A percentile compares a stretch with the other conserved stretches of the same genome.
These are phyloP conservation scores for Curvularia sp. DNA, from an alignment of 2,329 filamentous ascomycete species.

Conservation along the genomic window DNA sequence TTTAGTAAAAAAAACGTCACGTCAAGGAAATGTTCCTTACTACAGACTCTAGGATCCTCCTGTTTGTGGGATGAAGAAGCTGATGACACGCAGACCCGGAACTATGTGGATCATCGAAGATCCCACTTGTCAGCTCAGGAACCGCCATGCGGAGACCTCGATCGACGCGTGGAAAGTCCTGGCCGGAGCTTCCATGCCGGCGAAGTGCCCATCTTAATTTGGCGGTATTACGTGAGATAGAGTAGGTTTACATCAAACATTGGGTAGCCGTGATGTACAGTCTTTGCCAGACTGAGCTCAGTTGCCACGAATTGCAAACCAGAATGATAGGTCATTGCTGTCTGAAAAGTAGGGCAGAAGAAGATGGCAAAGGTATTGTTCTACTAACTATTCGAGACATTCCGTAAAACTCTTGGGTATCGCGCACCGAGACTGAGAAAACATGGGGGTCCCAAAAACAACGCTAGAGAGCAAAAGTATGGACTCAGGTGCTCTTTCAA, in stretches of 20 bases:
- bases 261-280: not conserved
- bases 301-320: not conserved
- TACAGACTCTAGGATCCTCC: not conserved
- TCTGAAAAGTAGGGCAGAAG: not conserved
- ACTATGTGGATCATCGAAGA: not conserved
- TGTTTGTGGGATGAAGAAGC: not conserved
- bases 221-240: not conserved
- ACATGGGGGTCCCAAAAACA: not conserved
- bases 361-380: not conserved
- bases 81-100: not conserved
- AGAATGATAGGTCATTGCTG: not conserved
- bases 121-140: not conserved
- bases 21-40: not conserved
- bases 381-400: not conserved
- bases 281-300: not conserved
- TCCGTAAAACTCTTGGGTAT: conserved; percentile 11
- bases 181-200: not conserved
- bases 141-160: not conserved
- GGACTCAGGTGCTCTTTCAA: not conserved
- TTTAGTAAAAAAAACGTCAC: not conserved
- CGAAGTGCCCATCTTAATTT: not conserved
- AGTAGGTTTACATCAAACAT: not conserved
- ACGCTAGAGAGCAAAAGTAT: not conserved
- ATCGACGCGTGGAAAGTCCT: not conserved
- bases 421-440: conserved; percentile 5